Evolutionary conservation across 2,329 filamentous ascomycete species (phyloP).

Genomic region (Zasmidium angulare): DNA sequence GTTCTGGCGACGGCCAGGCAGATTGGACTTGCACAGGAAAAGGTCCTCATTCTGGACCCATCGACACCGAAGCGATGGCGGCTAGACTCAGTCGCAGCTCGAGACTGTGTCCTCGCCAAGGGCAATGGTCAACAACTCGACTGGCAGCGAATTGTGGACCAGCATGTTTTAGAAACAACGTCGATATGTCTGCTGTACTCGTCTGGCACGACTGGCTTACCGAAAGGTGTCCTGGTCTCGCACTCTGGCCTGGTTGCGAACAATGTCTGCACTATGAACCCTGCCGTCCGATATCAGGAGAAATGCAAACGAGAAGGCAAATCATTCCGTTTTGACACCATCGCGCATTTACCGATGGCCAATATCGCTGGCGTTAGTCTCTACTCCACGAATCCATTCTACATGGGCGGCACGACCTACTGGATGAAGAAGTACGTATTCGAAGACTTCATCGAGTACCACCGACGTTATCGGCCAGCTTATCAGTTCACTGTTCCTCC

Average conservation of each 20-base stretch:
- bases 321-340: slow-evolving; percentile 30
- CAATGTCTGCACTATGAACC: slow-evolving; percentile 8
- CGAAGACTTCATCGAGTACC: slow-evolving; percentile 54
- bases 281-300: slow-evolving; percentile 5
- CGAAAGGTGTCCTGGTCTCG: slow-evolving; percentile 35
- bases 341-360: slow-evolving; percentile 43
- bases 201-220: slow-evolving; percentile 48
- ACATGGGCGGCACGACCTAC: slow-evolving; percentile 48
- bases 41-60: slow-evolving; percentile 52
- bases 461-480: slow-evolving; percentile 52
- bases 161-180: slow-evolving; percentile 50
- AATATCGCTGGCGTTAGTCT: slow-evolving; percentile 43
- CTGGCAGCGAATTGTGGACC: slow-evolving; percentile 56
- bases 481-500: slow-evolving; percentile 61
- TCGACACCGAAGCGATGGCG: slow-evolving; percentile 11
- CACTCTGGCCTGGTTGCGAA: slow-evolving; percentile 22
- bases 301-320: slow-evolving; percentile 1
- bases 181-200: slow-evolving; percentile 52
- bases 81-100: slow-evolving; percentile 30
- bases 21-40: slow-evolving; percentile 44
- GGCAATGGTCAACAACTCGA: slow-evolving; percentile 40
- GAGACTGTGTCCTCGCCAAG: slow-evolving; percentile 47
- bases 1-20: slow-evolving; percentile 52
- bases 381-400: slow-evolving; percentile 42
- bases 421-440: slow-evolving; percentile 66